Evolutionary conservation across 75 land plant species (phyloP).

Genomic region (Picea glauca): DNA sequence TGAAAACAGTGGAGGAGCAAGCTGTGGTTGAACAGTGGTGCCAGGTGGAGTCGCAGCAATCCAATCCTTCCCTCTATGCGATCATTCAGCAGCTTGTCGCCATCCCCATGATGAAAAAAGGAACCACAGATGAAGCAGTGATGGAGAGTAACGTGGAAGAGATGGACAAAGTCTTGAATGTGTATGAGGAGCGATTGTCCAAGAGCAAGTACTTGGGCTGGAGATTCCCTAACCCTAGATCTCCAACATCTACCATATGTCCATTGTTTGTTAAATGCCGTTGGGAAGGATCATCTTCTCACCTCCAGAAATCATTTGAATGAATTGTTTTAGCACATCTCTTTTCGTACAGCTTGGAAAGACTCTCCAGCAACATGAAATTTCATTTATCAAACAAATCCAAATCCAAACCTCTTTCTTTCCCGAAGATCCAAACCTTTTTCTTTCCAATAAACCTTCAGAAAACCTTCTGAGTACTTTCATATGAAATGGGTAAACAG

Average conservation of each 20-base stretch:
- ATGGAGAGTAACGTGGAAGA: slow-evolving; percentile 30
- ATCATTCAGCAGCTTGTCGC: slow-evolving; percentile 19
- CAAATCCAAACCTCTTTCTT: too few species aligned
- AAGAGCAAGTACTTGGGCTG: slow-evolving; percentile 36
- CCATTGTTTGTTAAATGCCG: too few species aligned
- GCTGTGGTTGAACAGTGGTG: slow-evolving; percentile 46
- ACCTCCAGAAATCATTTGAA: too few species aligned
- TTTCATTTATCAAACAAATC: too few species aligned
- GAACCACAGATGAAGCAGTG: background rate
- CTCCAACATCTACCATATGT: too few species aligned
- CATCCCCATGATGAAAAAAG: slow-evolving; percentile 16
- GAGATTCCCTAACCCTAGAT: background rate
- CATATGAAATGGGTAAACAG: too few species aligned
- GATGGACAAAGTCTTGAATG: slow-evolving; percentile 51
- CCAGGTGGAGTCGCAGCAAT: slow-evolving; percentile 38
- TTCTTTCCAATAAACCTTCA: too few species aligned
- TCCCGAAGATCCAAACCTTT: too few species aligned
- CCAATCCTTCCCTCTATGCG: slow-evolving; percentile 13
- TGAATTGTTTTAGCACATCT: too few species aligned
- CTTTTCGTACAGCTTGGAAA: too few species aligned
- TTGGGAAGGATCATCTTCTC: too few species aligned
- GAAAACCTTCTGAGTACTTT: background rate
- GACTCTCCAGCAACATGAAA: too few species aligned
- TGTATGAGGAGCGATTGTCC: slow-evolving; percentile 40
- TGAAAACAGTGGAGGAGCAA: slow-evolving; percentile 14